Percentiles rank a stretch among this genome's conserved stretches.
phyloP scores from a whole-genome alignment of 805 yeast species.

The Saccharomycopsis fibuligera region DNA sequence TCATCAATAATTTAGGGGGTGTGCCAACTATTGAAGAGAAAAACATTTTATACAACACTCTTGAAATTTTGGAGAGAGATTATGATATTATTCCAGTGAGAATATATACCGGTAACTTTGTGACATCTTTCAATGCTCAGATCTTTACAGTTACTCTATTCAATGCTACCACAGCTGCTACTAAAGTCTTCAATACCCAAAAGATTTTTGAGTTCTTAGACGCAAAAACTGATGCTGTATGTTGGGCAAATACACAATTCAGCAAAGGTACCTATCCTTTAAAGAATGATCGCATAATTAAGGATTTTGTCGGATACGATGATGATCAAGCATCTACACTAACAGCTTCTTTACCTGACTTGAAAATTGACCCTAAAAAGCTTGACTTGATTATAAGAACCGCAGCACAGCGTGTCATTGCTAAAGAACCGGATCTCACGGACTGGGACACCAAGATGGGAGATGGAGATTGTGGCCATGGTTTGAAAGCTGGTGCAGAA shows the following conservation, averaged over 20 bases:
- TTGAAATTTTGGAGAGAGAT: conserved; percentile 42
- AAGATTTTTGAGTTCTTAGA: conserved; percentile 53
- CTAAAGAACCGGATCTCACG: conserved; percentile 79
- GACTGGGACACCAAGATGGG: conserved; percentile 83
- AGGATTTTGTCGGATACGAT: conserved; percentile 4
- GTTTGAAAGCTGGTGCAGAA: conserved; percentile 59
- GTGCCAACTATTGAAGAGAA: conserved; percentile 73
- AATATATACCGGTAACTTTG: conserved; percentile 68
- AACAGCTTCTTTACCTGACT: background rate
- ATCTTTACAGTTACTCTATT: conserved; percentile 83
- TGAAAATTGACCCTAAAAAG: conserved; percentile 1
- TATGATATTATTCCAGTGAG: conserved; percentile 60
- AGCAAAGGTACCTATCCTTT: background rate
- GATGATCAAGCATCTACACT: conserved; percentile 9
- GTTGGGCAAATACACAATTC: conserved; percentile 43
- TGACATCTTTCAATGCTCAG: conserved; percentile 86
- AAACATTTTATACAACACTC: conserved; percentile 59
- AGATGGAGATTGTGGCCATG: conserved; percentile 95
- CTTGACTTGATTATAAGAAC: conserved; percentile 31
- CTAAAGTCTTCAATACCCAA: conserved; percentile 20
- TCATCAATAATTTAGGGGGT: conserved; percentile 87
- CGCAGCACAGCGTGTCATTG: conserved; percentile 47
- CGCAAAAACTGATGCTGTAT: conserved; percentile 70
- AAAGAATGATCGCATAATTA: conserved; percentile 1
- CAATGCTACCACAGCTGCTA: conserved; percentile 53